Evolutionary conservation across 805 yeast genomes (phyloP), one percentile per base, ranked within the genome.

Genomic region (Saccharomycopsis guyanensis): DNA sequence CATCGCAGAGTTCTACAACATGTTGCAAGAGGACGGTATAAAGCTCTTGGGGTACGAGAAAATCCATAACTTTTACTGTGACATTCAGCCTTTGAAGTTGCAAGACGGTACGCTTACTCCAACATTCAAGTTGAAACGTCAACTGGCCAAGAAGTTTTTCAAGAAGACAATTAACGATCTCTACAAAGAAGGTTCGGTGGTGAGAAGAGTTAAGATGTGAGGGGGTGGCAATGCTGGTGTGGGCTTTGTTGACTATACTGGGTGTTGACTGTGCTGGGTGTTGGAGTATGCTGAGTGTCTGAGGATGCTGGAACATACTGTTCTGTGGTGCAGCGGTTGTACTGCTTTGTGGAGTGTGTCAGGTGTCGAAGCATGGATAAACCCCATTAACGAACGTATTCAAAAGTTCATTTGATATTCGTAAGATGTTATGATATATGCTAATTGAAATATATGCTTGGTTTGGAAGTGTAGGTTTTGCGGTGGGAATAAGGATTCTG

Each of bases 41-140:
- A n/a, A 63, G 3, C 59, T 78, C 39, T 64, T 66, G 47, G 73
- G 79, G 2, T 76, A 72, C 55, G 84, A 78, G 57, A 68, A 69
- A 51, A 47, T 78, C 40, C 72, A 70, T 56, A 78, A 78, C 52
- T 48, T 75, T 38, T 49, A 58, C 25, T 52, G 75, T 31, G 70
- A 59, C 24, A 45, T 73, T 45, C 80, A 78, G 51, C 82, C 84
- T 13, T 69, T 78, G 57, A 69, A 66, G 16, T 60, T 75, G 27
- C 76, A 68, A 41, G 72, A 73, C 45, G 76, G 73, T 41, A 71
- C 75, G 1, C 59, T 78, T 41, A 79, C 85, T 2, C 84, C 83
- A 38, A 79, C 84, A 3, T 53, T 72, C 56, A 74, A 74, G 57
- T 57, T 74, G 52, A 73, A 70, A 59, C 66, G 66, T 70, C 54